phyloP scores from a whole-genome alignment of 2,329 filamentous ascomycete species.

The Periconia sp. region DNA sequence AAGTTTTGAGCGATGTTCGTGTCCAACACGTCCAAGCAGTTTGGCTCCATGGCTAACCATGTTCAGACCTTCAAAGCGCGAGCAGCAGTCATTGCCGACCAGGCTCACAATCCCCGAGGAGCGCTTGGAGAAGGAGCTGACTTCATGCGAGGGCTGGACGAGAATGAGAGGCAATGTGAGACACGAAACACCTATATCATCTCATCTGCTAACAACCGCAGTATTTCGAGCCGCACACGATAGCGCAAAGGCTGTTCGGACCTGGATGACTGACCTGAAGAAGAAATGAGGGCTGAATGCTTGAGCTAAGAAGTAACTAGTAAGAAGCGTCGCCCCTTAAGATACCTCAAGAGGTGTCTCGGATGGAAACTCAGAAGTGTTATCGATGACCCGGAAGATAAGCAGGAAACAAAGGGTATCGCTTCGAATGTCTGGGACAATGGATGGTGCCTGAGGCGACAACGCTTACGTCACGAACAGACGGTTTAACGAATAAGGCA shows the following conservation, averaged over 20 bases:
- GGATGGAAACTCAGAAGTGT: too few species aligned
- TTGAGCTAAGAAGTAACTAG: too few species aligned
- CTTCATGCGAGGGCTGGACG: slow-evolving; percentile 86
- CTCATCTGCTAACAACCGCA: slow-evolving; percentile 24
- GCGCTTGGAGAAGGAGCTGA: slow-evolving; percentile 72
- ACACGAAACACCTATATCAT: slow-evolving; percentile 9
- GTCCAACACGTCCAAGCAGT: neutral
- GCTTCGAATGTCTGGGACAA: too few species aligned
- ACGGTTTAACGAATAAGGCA: neutral
- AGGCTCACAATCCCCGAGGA: slow-evolving; percentile 83
- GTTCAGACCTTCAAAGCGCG: slow-evolving; percentile 77
- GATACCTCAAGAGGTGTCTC: too few species aligned
- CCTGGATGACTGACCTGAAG: slow-evolving; percentile 52
- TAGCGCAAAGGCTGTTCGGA: slow-evolving; percentile 52
- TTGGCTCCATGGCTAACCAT: slow-evolving; percentile 1
- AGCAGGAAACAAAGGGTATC: too few species aligned
- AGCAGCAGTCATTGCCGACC: slow-evolving; percentile 82
- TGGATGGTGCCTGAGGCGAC: too few species aligned
- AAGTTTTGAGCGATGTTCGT: slow-evolving; percentile 58
- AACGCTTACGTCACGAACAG: neutral
- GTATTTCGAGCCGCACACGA: slow-evolving; percentile 58
- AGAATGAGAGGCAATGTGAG: slow-evolving; percentile 77
- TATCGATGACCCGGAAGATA: too few species aligned
- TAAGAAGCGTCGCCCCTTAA: too few species aligned
- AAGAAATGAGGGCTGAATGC: slow-evolving; percentile 44